phyloP scores from a whole-genome alignment of 768 basidiomycete genomes.

The Termitomyces sp. region DNA sequence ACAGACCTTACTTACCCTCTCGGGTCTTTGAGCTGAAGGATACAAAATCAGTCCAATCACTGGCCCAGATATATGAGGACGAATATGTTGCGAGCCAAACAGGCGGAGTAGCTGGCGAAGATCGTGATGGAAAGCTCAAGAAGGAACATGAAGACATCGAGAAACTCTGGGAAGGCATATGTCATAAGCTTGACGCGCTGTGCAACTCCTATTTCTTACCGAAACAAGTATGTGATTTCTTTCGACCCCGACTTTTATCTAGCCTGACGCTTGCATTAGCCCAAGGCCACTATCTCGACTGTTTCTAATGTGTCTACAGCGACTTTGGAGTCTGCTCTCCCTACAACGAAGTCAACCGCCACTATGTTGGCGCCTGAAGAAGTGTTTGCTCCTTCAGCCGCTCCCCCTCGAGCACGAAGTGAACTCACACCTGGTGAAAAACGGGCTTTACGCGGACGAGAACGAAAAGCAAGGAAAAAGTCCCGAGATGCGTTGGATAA shows the following conservation, averaged over 20 bases:
- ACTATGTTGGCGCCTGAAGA: slow-evolving; percentile 94
- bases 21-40: slow-evolving; percentile 86
- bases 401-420: slow-evolving; percentile 56
- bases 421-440: slow-evolving; percentile 89
- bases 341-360: slow-evolving; percentile 67
- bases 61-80: slow-evolving; percentile 95
- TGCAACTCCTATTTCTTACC: slow-evolving; percentile 95
- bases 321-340: slow-evolving; percentile 86
- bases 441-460: slow-evolving; percentile 58
- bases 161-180: slow-evolving; percentile 78
- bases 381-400: slow-evolving; percentile 58
- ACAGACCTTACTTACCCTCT: slow-evolving; percentile 89
- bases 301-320: slow-evolving; percentile 79
- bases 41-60: slow-evolving; percentile 78
- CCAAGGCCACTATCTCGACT: slow-evolving; percentile 83
- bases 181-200: slow-evolving; percentile 84
- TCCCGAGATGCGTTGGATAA: slow-evolving; percentile 61
- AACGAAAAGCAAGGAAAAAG: slow-evolving; percentile 67
- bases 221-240: slow-evolving; percentile 62
- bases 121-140: slow-evolving; percentile 82
- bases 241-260: not conserved
- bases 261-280: slow-evolving; percentile 39
- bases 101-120: slow-evolving; percentile 53
- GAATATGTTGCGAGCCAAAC: slow-evolving; percentile 73
- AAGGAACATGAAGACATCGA: slow-evolving; percentile 90